Percentiles rank a stretch among this genome's conserved stretches.
Conservation (phyloP, 495 filamentous ascomycete genomes). For the Penicillium arizonense region DNA sequence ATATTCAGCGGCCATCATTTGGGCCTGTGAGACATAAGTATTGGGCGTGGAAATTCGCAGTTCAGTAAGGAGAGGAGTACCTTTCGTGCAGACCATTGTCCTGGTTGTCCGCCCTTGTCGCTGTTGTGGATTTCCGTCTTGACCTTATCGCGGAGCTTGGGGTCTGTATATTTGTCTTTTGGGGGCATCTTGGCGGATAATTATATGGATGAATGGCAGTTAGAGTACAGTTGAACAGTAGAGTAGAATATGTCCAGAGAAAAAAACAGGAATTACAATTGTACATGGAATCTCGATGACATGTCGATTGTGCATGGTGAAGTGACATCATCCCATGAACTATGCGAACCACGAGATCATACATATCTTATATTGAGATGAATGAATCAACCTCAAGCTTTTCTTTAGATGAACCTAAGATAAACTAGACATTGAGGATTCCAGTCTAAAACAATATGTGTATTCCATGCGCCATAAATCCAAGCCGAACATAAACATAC, state of each 20-base stretch:
- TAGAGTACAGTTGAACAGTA: slow-evolving; percentile 1
- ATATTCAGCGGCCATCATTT: slow-evolving; percentile 52
- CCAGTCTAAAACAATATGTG: background rate
- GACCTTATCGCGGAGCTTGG: slow-evolving; percentile 45
- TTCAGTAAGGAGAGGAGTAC: slow-evolving; percentile 11
- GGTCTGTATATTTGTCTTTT: slow-evolving; percentile 48
- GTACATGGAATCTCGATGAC: background rate
- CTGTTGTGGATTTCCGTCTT: slow-evolving; percentile 46
- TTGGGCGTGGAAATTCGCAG: background rate
- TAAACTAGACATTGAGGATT: too few relatives aligned
- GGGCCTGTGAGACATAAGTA: slow-evolving; percentile 25
- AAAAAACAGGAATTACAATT: too few relatives aligned
- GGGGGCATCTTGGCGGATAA: slow-evolving; percentile 35
- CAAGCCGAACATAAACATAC: background rate
- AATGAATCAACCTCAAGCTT: too few relatives aligned
- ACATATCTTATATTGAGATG: too few relatives aligned
- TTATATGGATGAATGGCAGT: background rate
- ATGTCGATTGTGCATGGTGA: background rate
- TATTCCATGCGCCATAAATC: background rate
- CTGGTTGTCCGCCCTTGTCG: slow-evolving; percentile 48
- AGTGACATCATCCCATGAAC: slow-evolving; percentile 5
- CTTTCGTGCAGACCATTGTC: slow-evolving; percentile 52
- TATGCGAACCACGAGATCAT: too few relatives aligned
- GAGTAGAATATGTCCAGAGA: too few relatives aligned
- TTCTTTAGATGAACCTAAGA: too few relatives aligned